Conservation (phyloP, 2,329 filamentous ascomycete genomes). For the Penicillium aurantiogriseum region DNA sequence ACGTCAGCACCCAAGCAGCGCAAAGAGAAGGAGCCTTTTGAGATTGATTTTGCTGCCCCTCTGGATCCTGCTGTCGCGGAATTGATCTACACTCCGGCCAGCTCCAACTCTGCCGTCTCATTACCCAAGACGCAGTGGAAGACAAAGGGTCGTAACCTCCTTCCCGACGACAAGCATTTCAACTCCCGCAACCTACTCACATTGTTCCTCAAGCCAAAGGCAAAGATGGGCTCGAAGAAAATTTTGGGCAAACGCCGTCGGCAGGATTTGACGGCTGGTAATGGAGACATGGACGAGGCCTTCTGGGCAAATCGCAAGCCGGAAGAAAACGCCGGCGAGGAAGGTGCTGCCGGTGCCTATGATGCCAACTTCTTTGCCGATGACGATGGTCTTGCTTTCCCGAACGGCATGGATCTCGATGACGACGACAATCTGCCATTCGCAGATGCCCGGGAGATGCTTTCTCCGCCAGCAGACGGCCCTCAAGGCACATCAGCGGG, state of each 20-base stretch:
- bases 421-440: conserved; percentile 50
- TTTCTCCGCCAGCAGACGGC: conserved; percentile 43
- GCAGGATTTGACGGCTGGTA: conserved; percentile 56
- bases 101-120: conserved; percentile 76
- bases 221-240: conserved; percentile 70
- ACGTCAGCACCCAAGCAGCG: conserved; percentile 57
- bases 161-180: conserved; percentile 98
- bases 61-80: conserved; percentile 71
- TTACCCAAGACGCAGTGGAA: conserved; percentile 94
- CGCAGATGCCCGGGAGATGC: conserved; percentile 50
- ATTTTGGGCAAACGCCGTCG: conserved; percentile 50
- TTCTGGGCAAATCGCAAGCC: conserved; percentile 74
- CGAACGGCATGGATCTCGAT: conserved; percentile 47
- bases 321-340: conserved; percentile 60
- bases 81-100: conserved; percentile 75
- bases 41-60: conserved; percentile 82
- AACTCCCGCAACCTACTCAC: conserved; percentile 86
- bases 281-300: conserved; percentile 86
- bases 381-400: conserved; percentile 58
- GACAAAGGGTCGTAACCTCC: conserved; percentile 84
- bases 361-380: conserved; percentile 93
- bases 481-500: conserved; percentile 32
- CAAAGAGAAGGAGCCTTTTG: conserved; percentile 95
- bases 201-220: conserved; percentile 92
- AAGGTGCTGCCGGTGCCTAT: conserved; percentile 72